Conservation (phyloP, 805 yeast species). For the Candida ipomoeae region DNA sequence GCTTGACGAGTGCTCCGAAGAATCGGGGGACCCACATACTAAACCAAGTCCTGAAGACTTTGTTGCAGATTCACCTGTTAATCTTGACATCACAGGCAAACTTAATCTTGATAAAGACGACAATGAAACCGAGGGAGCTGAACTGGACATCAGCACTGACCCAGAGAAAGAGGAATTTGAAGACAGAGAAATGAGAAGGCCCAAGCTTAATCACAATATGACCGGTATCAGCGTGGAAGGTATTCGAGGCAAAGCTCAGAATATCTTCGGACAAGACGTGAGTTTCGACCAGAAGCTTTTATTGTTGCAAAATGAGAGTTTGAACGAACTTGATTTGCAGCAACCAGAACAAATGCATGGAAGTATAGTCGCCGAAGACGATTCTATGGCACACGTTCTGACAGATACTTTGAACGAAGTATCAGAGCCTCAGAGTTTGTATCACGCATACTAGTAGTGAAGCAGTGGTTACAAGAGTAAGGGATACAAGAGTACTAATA, state of each 20-base stretch:
- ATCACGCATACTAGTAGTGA: constrained; percentile 19
- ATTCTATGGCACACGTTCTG: constrained; percentile 14
- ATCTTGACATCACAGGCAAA: background rate
- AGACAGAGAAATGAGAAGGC: background rate
- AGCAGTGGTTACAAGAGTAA: too few relatives aligned
- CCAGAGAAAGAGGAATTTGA: background rate
- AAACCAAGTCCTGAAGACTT: background rate
- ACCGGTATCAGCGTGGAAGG: constrained; percentile 7
- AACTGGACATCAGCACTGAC: constrained; percentile 5
- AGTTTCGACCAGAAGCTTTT: constrained; percentile 26
- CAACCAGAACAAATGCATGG: background rate
- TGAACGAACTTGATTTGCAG: constrained; percentile 13
- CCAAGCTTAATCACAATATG: background rate
- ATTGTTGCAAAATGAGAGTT: constrained; percentile 23
- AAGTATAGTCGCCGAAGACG: background rate
- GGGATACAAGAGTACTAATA: background rate
- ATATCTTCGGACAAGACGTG: constrained; percentile 17
- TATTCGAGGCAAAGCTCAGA: constrained; percentile 7
- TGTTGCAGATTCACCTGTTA: background rate
- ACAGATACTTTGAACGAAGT: constrained; percentile 25
- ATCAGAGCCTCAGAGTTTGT: constrained; percentile 18
- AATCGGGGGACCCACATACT: background rate
- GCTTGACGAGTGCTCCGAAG: background rate
- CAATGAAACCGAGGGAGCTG: constrained; percentile 1
- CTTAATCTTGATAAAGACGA: background rate